phyloP scores from a whole-genome alignment of 306 rosid genomes.

The Rosa lucieae region DNA sequence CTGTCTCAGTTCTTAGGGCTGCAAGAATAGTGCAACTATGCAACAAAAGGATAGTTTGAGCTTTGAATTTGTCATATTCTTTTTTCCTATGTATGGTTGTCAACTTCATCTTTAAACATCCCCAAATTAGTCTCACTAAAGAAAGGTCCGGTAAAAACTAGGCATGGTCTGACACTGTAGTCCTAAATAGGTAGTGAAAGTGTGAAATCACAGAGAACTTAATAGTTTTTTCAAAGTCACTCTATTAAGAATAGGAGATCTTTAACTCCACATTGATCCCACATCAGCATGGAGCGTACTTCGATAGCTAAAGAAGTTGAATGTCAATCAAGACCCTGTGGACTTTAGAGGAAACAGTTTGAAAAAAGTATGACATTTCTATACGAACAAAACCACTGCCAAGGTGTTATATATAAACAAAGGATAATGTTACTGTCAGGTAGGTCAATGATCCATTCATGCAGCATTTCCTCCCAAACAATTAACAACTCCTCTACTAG shows the following conservation, averaged over 20 bases:
- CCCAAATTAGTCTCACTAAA: neutral
- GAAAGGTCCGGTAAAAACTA: neutral
- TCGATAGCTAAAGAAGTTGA: neutral
- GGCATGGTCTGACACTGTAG: neutral
- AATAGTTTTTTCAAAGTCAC: neutral
- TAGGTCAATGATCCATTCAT: neutral
- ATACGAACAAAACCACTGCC: neutral
- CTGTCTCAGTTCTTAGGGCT: neutral
- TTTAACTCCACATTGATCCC: slow-evolving; percentile 3
- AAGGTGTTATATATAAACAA: neutral
- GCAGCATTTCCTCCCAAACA: neutral
- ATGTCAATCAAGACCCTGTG: neutral
- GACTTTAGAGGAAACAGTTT: neutral
- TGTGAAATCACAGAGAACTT: neutral
- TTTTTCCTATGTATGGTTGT: neutral
- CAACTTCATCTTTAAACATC: neutral
- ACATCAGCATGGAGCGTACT: neutral
- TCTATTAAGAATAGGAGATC: neutral
- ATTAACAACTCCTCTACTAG: neutral
- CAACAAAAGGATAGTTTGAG: neutral
- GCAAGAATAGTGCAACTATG: neutral
- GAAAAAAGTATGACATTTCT: neutral
- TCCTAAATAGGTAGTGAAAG: neutral
- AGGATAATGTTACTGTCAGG: neutral
- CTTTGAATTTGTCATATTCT: neutral